A percentile compares a stretch with the other conserved stretches of the same genome.
Evolutionary conservation across 2,329 filamentous ascomycete genomes (phyloP).

Genomic region (Sporothrix brunneoviolacea): DNA sequence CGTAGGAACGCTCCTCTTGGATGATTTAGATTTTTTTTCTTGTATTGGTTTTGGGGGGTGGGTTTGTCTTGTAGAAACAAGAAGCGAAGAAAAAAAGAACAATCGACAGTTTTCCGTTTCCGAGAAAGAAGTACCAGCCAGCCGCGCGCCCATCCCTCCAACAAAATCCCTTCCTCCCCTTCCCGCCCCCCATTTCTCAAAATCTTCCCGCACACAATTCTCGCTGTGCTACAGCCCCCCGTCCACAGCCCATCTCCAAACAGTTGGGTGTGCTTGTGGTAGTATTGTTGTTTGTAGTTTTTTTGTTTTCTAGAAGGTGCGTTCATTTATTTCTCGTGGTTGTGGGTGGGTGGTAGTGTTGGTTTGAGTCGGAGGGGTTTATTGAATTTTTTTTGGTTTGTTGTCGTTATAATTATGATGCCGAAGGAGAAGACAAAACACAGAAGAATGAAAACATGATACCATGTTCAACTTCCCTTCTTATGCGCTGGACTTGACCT

Average conservation of each 20-base stretch:
- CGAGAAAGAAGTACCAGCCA: conserved; percentile 18
- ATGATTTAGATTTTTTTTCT: conserved; percentile 12
- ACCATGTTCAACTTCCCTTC: neutral
- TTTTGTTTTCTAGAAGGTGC: neutral
- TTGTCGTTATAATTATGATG: neutral
- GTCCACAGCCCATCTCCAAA: neutral
- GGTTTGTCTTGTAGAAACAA: conserved; percentile 6
- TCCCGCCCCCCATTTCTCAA: neutral
- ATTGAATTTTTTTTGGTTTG: conserved; percentile 6
- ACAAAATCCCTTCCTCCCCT: neutral
- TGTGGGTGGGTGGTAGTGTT: neutral
- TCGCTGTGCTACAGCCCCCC: no score
- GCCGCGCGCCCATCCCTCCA: conserved; percentile 16
- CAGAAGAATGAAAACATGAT: neutral
- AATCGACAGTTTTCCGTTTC: conserved; percentile 18
- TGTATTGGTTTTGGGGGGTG: conserved; percentile 3
- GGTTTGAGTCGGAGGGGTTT: neutral
- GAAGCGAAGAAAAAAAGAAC: conserved; percentile 12
- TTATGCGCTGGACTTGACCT: conserved; percentile 79
- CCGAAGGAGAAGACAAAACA: neutral
- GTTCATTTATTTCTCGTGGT: neutral
- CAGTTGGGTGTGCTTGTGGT: neutral
- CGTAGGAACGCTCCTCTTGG: neutral
- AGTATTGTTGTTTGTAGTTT: neutral
- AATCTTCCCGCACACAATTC: neutral